Base-by-base conservation (phyloP, 257 asterid species). In the Cordia subcordata region DNA sequence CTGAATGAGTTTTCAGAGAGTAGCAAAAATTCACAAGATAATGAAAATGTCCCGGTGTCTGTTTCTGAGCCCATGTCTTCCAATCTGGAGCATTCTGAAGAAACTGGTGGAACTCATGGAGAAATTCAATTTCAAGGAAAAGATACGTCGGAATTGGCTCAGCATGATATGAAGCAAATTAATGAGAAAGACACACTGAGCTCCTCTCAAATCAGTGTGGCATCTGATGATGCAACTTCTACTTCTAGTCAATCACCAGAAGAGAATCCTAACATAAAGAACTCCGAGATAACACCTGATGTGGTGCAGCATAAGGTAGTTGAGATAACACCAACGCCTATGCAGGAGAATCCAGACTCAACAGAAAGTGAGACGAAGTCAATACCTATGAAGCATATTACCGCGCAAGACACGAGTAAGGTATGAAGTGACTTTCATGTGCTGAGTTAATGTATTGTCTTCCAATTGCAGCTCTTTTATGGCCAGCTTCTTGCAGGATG, bases 401-500 rank as follows among this genome's bases (percentile, higher is more conserved):
- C 60, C 51, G 57, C 61, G 58, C 74, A 77, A 11, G 80, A 66
- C 62, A 64, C 58, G 60, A 62, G 68, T 62, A 83, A 75, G 94
- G 97, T 88, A 79, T 55, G 60, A 33, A 55, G 46, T 47, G 57
- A 49, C 46, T 57, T 60, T 65, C 58, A 55, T 55, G 63, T 55
- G 71, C 16, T 13, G 49, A 33, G 70, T 60, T 54, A 50, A 4
- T 61, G 35, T 17, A 27, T 59, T 63, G 45, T 58, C 68, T 68
- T 57, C 33, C 49, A 68, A 61, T 77, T 68, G 58, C 56, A 66
- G 45, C 54, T 68, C 69, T 69, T 58, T 68, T 62, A 75, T 66
- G 68, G 60, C 77, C 68, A 68, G 72, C 69, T 58, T 71, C 63
- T 81, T 72, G 72, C 79, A 84, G 84, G 81, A 70, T 74, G 77